Percentiles rank a stretch among this genome's conserved stretches.
Evolutionary conservation across 73 alveolate species (phyloP).

Genomic region (Paraurostyla sp.): DNA sequence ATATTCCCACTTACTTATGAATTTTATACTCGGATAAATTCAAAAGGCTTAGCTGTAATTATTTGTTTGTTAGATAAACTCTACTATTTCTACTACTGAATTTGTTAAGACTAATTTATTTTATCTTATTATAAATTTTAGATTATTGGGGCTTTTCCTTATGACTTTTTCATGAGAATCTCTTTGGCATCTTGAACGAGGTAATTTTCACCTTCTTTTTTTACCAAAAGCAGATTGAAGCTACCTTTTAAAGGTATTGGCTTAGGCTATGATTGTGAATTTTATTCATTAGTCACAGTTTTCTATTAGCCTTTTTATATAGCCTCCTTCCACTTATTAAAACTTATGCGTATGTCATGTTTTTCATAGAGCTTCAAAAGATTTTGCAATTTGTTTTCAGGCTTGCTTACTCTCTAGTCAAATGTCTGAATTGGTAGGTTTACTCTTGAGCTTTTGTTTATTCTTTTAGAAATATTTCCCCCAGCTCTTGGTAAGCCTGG

Average conservation of each 20-base stretch:
- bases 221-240: conserved; percentile 39
- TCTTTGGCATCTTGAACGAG: conserved; percentile 6
- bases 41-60: conserved; percentile 37
- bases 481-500: conserved; percentile 33
- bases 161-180: neutral
- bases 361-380: neutral
- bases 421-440: no score
- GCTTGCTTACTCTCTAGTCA: no score
- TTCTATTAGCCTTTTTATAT: neutral
- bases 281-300: neutral
- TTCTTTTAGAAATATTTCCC: neutral
- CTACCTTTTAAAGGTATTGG: neutral
- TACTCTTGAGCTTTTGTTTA: neutral
- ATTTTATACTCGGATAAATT: conserved; percentile 36
- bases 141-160: neutral
- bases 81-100: neutral
- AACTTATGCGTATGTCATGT: neutral
- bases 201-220: conserved; percentile 42
- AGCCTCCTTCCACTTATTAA: neutral
- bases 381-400: no score
- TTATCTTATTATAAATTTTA: no score
- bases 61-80: neutral
- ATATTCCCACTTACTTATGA: neutral
- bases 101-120: neutral
- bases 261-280: neutral